Base-by-base conservation (phyloP, 192 early-diverging fungal species). In the Coemansia reversa region DNA sequence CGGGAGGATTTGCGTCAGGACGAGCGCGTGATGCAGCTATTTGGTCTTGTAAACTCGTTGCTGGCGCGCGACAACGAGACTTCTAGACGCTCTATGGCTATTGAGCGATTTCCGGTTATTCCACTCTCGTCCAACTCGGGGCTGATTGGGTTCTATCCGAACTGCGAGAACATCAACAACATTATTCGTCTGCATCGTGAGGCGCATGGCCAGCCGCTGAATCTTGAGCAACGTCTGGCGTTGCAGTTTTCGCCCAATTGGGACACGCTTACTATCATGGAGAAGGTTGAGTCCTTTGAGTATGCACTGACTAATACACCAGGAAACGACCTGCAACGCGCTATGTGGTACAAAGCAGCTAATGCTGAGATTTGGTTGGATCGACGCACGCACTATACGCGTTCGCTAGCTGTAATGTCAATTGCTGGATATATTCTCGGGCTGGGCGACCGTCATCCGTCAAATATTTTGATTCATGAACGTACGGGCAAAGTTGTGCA, bases 381-480 rank as follows among this genome's bases (percentile, higher is more conserved):
- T 61, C 85, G 95, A n/a, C 85, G 97, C n/a, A 99, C 94, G 1
- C 96, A 95, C 61, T 99, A 97, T 76, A 98, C 96, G 2, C 72
- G 97, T 54, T 96, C 93, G 5, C 83, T 96, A 58, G 97, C 95
- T 14, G 90, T 95, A 1, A 98, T 97, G 96, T 98, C 97, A 0
- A 99, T 99, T 90, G 95, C 96, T 7, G 97, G 97, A 7, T 98
- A 98, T 70, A 95, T 99, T 27, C 83, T 99, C 7, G 97, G 97
- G 14, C 69, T 99, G 20, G 97, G 97, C 2, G 97, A 99, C 80
- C 83, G 97, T 12, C 97, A 99, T 76, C 95, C 95, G 18, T 95
- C 97, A 12, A 99, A 99, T 69, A 83, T 99, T 39, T 96, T 99
- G 93, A 76, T 99, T 47, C 90, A 98, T 63, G 76, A 91, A n/a